phyloP scores from a whole-genome alignment of 2,329 filamentous ascomycete genomes.

The Cryphonectria nitschkei region DNA sequence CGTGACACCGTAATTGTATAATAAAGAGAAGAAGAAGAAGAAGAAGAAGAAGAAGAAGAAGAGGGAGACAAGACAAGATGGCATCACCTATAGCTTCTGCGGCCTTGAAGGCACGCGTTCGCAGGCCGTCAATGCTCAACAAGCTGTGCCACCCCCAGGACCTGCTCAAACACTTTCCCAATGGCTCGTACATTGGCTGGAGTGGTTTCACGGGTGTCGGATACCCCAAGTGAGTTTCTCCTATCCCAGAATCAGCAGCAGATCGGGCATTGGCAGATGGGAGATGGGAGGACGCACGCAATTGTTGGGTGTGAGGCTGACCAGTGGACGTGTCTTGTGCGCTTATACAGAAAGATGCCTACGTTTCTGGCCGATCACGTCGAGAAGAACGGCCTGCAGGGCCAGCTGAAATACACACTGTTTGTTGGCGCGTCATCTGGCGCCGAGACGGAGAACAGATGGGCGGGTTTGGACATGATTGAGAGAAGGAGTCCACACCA shows the following conservation, averaged over 20 bases:
- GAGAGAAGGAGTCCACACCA: conserved; percentile 83
- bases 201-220: conserved; percentile 89
- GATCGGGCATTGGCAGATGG: background rate
- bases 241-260: background rate
- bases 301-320: conserved; percentile 19
- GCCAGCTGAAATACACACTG: conserved; percentile 81
- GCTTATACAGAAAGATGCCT: conserved; percentile 71
- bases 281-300: no score
- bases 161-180: conserved; percentile 78
- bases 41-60: background rate
- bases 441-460: conserved; percentile 88
- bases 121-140: conserved; percentile 75
- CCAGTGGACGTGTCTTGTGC: background rate
- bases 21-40: background rate
- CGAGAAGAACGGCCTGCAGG: conserved; percentile 82
- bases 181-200: conserved; percentile 88
- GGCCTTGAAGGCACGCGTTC: conserved; percentile 74
- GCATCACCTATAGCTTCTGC: conserved; percentile 65
- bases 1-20: background rate
- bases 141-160: conserved; percentile 82
- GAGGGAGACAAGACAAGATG: conserved; percentile 40
- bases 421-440: conserved; percentile 91
- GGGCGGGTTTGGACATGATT: conserved; percentile 90
- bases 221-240: conserved; percentile 73
- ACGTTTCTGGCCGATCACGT: conserved; percentile 86